Base-by-base conservation (phyloP, 805 yeast species). In the Yamadazyma akitaensis region DNA sequence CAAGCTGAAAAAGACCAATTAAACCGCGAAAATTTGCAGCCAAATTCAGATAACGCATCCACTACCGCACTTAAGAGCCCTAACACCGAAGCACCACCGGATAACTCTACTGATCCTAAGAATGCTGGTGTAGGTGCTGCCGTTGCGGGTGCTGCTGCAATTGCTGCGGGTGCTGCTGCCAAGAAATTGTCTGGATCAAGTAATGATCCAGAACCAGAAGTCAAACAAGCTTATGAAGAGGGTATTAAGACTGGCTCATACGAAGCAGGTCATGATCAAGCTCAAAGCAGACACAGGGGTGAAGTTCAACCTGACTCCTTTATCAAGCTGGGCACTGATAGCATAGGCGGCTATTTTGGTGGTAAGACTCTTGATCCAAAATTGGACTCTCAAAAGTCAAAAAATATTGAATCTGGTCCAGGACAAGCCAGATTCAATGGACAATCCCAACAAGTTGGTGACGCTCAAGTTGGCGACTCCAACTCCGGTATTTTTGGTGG, bases 201-300 rank as follows among this genome's bases (percentile, higher is more conserved):
- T 18, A 14, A 18, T 32, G 32, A 21, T 21, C 8, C 5, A n/a
- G 4, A 24, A 14, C 13, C 30, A 13, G 32, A n/a, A 10, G 44
- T 31, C 37, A 36, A 37, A 5, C 48, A 53, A 40, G 56, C 62
- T n/a, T 60, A 60, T 38, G 43, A 43, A 14, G 53, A 49, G 17
- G 60, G 60, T 19, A 44, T 53, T 25, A 50, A 49, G 36, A 36
- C 55, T 11, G 60, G 52, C 10, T 45, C 63, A 10, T 55, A 52
- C 50, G 59, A 55, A 24, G 53, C 56, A 18, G 62, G 61, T 28
- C 28, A 39, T 12, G 46, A 19, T 14, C 37, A 25, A 6, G 28
- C 46, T 25, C 39, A 25, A n/a, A 30, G 33, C 35, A 24, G 34
- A 26, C 26, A 16, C 11, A 41, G 6, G 19, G 26, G 35, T 13